These are phyloP conservation scores for Globisporangium carolinianum DNA, from an alignment of 352 stramenopile genomes.

Conservation along the genomic window DNA sequence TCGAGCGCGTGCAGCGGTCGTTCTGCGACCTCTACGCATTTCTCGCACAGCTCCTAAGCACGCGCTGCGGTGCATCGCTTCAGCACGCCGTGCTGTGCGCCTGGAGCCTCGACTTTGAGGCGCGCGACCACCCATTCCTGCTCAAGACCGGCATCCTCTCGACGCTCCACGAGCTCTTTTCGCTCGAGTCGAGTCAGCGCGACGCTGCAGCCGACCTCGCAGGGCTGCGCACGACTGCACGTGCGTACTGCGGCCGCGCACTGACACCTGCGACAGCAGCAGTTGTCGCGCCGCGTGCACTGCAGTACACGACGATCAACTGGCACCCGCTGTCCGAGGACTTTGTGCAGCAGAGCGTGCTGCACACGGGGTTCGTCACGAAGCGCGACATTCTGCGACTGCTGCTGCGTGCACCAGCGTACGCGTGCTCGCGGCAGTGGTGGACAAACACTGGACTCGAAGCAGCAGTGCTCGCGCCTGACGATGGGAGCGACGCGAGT, in stretches of 20 bases:
- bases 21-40: conserved; percentile 77
- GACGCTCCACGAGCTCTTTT: conserved; percentile 70
- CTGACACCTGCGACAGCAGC: not conserved
- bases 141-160: conserved; percentile 74
- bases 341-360: conserved; percentile 70
- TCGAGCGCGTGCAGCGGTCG: conserved; percentile 46
- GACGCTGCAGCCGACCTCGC: conserved; percentile 26
- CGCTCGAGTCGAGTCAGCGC: conserved; percentile 42
- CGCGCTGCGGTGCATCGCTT: conserved; percentile 20
- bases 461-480: not conserved
- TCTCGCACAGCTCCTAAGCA: conserved; percentile 47
- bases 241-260: conserved; percentile 8
- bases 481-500: conserved; percentile 1
- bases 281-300: not conserved
- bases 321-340: conserved; percentile 75
- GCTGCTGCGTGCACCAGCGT: conserved; percentile 51
- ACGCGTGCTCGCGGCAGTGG: conserved; percentile 43
- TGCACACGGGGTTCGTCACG: conserved; percentile 60
- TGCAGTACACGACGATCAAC: conserved; percentile 40
- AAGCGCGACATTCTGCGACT: conserved; percentile 75
- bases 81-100: conserved; percentile 78
- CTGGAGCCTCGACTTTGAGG: conserved; percentile 81
- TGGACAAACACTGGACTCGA: conserved; percentile 53
- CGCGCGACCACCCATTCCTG: conserved; percentile 73
- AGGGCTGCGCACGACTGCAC: conserved; percentile 13